Evolutionary conservation across 345 rosid species (phyloP).

Genomic region (Lumnitzera racemosa): DNA sequence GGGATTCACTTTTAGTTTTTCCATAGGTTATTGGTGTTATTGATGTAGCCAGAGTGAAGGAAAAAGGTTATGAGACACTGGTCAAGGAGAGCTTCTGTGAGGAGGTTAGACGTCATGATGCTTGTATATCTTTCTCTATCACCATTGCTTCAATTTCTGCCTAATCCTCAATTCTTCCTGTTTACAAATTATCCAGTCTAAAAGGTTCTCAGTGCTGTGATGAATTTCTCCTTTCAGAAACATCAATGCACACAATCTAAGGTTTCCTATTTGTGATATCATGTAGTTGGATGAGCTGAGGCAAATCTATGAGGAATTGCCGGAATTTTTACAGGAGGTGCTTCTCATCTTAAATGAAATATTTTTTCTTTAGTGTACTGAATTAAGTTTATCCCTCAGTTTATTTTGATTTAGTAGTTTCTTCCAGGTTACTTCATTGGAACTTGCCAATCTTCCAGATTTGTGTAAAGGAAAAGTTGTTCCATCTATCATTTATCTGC

Average conservation of each 20-base stretch:
- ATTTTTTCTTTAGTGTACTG: constrained; percentile 4
- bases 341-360: constrained; percentile 12
- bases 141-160: too few relatives aligned
- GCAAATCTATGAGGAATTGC: constrained; percentile 90
- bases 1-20: background rate
- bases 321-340: constrained; percentile 85
- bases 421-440: constrained; percentile 65
- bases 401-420: constrained; percentile 11
- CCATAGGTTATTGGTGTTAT: constrained; percentile 80
- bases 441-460: constrained; percentile 62
- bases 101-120: constrained; percentile 46
- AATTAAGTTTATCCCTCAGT: constrained; percentile 10
- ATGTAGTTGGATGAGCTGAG: constrained; percentile 83
- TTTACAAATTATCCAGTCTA: background rate
- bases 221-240: too few relatives aligned
- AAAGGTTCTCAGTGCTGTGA: background rate
- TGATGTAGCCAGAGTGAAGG: constrained; percentile 77
- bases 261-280: background rate
- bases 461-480: constrained; percentile 35
- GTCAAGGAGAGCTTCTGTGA: constrained; percentile 90
- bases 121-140: too few relatives aligned
- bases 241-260: too few relatives aligned
- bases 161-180: too few relatives aligned
- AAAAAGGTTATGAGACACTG: constrained; percentile 72
- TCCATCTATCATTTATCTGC: constrained; percentile 74